phyloP scores from a whole-genome alignment of 495 filamentous ascomycete species.

The Collariella sp. region DNA sequence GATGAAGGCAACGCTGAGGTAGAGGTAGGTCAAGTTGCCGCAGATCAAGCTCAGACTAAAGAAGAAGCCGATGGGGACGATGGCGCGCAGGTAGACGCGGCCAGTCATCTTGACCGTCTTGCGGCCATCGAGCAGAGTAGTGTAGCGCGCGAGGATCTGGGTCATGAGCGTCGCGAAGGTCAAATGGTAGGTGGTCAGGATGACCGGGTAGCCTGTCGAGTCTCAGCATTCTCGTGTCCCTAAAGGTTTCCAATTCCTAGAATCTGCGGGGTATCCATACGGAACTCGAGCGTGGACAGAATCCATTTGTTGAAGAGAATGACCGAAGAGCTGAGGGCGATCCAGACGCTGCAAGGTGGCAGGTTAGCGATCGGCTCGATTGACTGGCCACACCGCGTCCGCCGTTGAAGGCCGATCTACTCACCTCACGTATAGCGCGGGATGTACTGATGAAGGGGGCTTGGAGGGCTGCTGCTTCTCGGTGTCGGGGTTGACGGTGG shows the following conservation, averaged over 20 bases:
- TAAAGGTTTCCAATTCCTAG: neutral
- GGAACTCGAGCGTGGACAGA: conserved; percentile 70
- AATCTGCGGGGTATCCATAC: conserved; percentile 44
- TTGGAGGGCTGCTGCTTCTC: conserved; percentile 60
- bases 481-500: conserved; percentile 62
- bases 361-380: neutral
- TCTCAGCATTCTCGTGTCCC: conserved; percentile 22
- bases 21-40: conserved; percentile 86
- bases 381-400: neutral
- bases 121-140: conserved; percentile 75
- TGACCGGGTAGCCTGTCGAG: conserved; percentile 50
- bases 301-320: conserved; percentile 99
- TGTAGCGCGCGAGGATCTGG: conserved; percentile 78
- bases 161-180: conserved; percentile 84
- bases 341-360: conserved; percentile 63
- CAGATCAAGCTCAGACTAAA: conserved; percentile 93
- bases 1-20: conserved; percentile 89
- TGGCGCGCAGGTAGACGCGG: conserved; percentile 78
- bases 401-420: conserved; percentile 25
- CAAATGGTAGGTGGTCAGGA: conserved; percentile 91
- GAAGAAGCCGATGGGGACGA: conserved; percentile 86
- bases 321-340: conserved; percentile 79
- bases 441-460: conserved; percentile 51
- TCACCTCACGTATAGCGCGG: conserved; percentile 82
- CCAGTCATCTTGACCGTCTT: conserved; percentile 93